Evolutionary conservation across 495 filamentous ascomycete species (phyloP), one percentile per base, ranked within the genome.

Genomic region (Aspergillus funiculosus): DNA sequence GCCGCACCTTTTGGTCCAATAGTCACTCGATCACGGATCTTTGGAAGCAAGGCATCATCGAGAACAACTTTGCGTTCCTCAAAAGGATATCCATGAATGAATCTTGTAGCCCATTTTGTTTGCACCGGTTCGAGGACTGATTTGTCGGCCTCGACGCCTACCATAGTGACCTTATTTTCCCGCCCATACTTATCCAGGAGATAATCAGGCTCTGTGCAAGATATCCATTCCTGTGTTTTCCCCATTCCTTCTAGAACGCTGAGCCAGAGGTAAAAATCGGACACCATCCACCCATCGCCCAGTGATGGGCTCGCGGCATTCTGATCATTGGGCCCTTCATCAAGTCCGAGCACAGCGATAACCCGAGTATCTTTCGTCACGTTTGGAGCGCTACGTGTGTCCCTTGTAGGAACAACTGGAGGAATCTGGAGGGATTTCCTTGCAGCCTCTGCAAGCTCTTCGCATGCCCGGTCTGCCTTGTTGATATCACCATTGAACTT

Each of bases 251-350:
- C 4, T 6, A 52, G 30, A 25, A 52, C 29, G 30, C 47, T 30
- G 17, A 52, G 29, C 43, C 50, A 47, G 2, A 52, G 24, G 17
- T 52, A 52, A 32, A 52, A 52, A 22, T 52, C 42, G 6, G 50
- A 52, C 20, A 42, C 50, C 36, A 52, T 52, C 50, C 50, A 52
- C n/a, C 43, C 50, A 30, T 46, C 48, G 1, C 41, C 48, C 9
- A 51, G 10, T 1, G 50, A 46, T 7, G 50, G 50, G 17, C 50
- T 26, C 2, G 50, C 43, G 8, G 1, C 30, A 22, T 35, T 17
- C 6, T 11, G 5, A 15, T 52, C 49, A 6, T 14, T 14, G 21
- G 10, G 6, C 1, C 4, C 21, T 24, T 38, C 35, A 19, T 37
- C 35, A 4, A 47, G 5, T 7, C 50, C 50, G 5, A 52, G 43